Percentiles rank a stretch among this genome's conserved stretches.
These are phyloP conservation scores for Carex myosuroides DNA, from an alignment of 176 grass and related monocot genomes.

Conservation along the genomic window DNA sequence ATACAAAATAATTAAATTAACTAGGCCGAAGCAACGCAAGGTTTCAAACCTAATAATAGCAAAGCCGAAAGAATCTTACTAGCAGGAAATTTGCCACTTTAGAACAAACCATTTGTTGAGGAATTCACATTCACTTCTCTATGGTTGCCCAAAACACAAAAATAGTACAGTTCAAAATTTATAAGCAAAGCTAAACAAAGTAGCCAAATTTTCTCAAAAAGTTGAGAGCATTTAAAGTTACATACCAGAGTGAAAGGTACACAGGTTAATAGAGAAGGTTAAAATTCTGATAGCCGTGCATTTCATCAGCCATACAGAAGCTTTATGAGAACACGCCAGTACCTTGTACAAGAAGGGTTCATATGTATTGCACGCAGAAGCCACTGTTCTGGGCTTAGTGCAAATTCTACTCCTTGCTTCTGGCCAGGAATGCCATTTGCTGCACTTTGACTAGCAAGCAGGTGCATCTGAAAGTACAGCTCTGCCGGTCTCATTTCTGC, in stretches of 20 bases:
- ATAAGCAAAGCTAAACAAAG: background rate
- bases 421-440: conserved; percentile 30
- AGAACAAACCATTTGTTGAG: background rate
- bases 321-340: conserved; percentile 63
- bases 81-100: background rate
- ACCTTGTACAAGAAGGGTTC: conserved; percentile 72
- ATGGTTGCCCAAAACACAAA: background rate
- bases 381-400: conserved; percentile 58
- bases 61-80: background rate
- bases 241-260: background rate
- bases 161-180: background rate
- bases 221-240: background rate
- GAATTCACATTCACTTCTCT: background rate
- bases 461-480: conserved; percentile 92
- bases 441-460: conserved; percentile 46
- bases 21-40: no score
- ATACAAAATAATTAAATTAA: no score
- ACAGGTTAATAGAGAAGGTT: background rate
- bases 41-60: background rate
- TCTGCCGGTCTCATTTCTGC: conserved; percentile 74
- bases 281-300: background rate
- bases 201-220: background rate
- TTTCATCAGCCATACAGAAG: conserved; percentile 23
- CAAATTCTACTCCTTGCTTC: conserved; percentile 19
- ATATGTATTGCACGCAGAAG: conserved; percentile 68